Evolutionary conservation across 106 monocot genomes (phyloP).

Genomic region (Dioscorea dumetorum): DNA sequence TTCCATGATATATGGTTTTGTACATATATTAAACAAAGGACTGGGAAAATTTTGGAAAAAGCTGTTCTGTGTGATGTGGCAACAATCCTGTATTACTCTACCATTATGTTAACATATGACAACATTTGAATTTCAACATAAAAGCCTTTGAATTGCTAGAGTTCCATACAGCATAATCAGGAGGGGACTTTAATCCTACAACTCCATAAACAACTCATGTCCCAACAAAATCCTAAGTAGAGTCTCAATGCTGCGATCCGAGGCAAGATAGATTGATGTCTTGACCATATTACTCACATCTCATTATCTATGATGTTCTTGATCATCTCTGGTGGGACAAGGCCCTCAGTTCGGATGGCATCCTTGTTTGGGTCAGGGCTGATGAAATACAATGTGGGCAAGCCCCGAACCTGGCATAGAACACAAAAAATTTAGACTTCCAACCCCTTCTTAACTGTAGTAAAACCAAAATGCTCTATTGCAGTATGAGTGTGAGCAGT

Average conservation of each 20-base stretch:
- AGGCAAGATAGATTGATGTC: not conserved
- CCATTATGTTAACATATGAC: too few species aligned
- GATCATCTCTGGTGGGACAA: conserved; percentile 72
- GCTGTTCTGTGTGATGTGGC: too few species aligned
- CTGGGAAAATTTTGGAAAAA: too few species aligned
- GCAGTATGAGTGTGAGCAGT: not conserved
- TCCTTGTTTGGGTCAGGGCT: conserved; percentile 79
- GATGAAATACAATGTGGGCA: conserved; percentile 84
- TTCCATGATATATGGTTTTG: too few species aligned
- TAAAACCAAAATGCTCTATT: not conserved
- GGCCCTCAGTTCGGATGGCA: conserved; percentile 82
- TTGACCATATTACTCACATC: conserved; percentile 22
- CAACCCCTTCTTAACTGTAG: not conserved
- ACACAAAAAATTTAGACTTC: not conserved
- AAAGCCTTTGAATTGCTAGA: not conserved
- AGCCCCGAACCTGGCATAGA: conserved; percentile 49
- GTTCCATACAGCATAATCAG: not conserved
- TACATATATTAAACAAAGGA: too few species aligned
- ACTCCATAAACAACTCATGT: not conserved
- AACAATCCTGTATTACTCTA: too few species aligned
- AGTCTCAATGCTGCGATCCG: not conserved
- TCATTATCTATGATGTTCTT: conserved; percentile 80
- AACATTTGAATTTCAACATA: too few species aligned
- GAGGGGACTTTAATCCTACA: not conserved
- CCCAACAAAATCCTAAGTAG: not conserved